These are phyloP conservation scores for Quercus lobata DNA, from an alignment of 331 rosid genomes.

Conservation along the genomic window DNA sequence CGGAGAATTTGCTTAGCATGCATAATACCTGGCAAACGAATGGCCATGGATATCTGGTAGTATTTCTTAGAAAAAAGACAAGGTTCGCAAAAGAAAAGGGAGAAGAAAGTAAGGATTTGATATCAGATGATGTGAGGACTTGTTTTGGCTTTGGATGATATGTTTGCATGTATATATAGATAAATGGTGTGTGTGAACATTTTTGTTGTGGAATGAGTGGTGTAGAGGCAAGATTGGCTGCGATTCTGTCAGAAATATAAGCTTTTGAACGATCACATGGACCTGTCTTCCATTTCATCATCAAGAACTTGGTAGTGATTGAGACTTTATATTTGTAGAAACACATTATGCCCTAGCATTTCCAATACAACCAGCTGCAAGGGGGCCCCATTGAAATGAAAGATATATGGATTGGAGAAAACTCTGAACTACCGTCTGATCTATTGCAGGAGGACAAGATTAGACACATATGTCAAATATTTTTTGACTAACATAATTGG, in stretches of 20 bases:
- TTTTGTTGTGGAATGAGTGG: neutral
- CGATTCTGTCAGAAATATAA: neutral
- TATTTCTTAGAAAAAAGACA: neutral
- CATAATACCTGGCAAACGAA: slow-evolving; percentile 16
- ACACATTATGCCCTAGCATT: neutral
- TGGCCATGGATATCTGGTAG: slow-evolving; percentile 10
- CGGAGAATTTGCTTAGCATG: slow-evolving; percentile 26
- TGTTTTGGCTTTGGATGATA: neutral
- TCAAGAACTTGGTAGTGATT: slow-evolving; percentile 1
- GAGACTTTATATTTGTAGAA: neutral
- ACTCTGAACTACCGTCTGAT: neutral
- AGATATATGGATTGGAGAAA: neutral
- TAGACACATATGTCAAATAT: neutral
- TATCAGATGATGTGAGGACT: neutral
- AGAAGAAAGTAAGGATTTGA: neutral
- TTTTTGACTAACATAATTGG: neutral
- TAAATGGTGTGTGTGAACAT: neutral
- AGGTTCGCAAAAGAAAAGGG: neutral
- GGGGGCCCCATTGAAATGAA: neutral
- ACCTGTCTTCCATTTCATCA: neutral
- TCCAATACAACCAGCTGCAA: neutral
- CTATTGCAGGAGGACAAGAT: neutral
- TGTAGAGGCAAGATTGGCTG: neutral
- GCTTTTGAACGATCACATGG: slow-evolving; percentile 18
- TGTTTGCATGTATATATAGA: slow-evolving; percentile 10